phyloP scores from a whole-genome alignment of 1,139 yeast species.

The Debaryomyces coudertii region DNA sequence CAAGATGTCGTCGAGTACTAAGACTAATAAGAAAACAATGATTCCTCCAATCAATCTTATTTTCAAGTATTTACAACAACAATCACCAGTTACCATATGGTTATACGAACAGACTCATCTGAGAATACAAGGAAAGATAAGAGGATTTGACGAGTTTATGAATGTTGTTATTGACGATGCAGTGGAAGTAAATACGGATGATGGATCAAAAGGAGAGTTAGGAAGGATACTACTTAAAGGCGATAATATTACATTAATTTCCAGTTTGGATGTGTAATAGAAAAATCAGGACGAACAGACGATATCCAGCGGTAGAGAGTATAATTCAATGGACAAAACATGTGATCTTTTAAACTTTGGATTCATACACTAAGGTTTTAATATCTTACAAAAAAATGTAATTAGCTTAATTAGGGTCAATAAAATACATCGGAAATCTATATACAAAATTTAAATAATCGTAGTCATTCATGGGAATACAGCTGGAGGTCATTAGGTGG shows the following conservation, averaged over 20 bases:
- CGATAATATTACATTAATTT: constrained; percentile 85
- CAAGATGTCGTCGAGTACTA: constrained; percentile 23
- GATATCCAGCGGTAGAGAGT: neutral
- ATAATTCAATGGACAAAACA: neutral
- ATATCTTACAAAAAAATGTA: neutral
- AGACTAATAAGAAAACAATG: constrained; percentile 40
- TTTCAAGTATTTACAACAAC: constrained; percentile 84
- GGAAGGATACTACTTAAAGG: constrained; percentile 81
- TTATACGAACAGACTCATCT: constrained; percentile 79
- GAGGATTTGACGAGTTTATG: constrained; percentile 98
- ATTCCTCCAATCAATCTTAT: constrained; percentile 92
- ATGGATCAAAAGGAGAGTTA: constrained; percentile 44
- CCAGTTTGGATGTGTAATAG: constrained; percentile 48
- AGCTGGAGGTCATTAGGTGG: neutral
- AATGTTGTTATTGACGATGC: constrained; percentile 93
- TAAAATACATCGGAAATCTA: neutral
- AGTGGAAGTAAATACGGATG: constrained; percentile 56
- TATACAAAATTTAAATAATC: neutral
- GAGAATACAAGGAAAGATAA: constrained; percentile 79
- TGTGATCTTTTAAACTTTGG: neutral
- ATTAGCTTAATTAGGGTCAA: neutral
- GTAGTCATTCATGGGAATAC: neutral
- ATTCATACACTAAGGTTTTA: constrained; percentile 6
- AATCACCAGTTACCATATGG: constrained; percentile 81
- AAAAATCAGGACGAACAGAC: neutral